Evolutionary conservation across 2,329 filamentous ascomycete genomes (phyloP).

Genomic region (Thielaviopsis euricoi): DNA sequence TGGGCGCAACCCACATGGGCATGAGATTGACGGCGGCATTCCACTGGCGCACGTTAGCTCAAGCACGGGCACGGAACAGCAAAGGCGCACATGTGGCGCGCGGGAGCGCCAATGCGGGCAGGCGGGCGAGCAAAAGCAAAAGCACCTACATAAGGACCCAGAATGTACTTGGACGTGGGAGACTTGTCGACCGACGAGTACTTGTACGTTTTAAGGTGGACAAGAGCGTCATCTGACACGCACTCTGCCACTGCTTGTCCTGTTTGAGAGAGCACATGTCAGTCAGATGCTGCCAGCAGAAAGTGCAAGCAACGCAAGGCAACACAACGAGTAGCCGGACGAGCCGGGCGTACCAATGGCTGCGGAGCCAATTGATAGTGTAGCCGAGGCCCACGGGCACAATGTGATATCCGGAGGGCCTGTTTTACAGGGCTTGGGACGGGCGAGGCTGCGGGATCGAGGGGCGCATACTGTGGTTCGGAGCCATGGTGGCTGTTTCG

Average conservation of each 20-base stretch:
- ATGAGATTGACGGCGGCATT: slow-evolving; percentile 86
- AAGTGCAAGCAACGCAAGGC: not conserved
- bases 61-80: too few species aligned
- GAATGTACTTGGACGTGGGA: slow-evolving; percentile 78
- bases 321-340: too few species aligned
- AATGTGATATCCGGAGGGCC: too few species aligned
- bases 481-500: slow-evolving; percentile 7
- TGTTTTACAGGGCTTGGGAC: not conserved
- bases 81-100: too few species aligned
- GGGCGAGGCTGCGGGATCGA: not conserved
- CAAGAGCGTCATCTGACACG: slow-evolving; percentile 77
- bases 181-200: slow-evolving; percentile 97
- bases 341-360: too few species aligned
- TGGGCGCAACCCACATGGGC: slow-evolving; percentile 91
- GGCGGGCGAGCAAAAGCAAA: not conserved
- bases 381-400: too few species aligned
- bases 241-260: slow-evolving; percentile 47
- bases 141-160: slow-evolving; percentile 75
- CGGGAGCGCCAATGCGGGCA: too few species aligned
- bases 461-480: slow-evolving; percentile 11
- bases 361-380: not conserved
- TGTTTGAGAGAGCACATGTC: slow-evolving; percentile 12
- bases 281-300: not conserved
- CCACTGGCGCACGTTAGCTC: slow-evolving; percentile 60
- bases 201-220: slow-evolving; percentile 88